These are phyloP conservation scores for Mytilinidion resinicola DNA, from an alignment of 495 filamentous ascomycete genomes.

Conservation along the genomic window DNA sequence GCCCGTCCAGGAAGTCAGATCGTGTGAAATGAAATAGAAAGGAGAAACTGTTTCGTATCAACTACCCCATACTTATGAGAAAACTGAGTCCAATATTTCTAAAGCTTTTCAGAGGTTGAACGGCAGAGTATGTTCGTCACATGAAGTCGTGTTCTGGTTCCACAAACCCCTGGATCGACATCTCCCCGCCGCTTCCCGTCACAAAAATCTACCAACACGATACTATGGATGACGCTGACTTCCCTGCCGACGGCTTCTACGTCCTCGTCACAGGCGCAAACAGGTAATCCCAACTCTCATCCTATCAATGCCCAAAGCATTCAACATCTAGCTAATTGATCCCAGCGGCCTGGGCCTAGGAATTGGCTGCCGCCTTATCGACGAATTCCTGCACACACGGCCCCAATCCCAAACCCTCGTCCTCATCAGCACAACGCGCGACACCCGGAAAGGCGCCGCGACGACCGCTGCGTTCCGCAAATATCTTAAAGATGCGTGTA, in stretches of 20 bases:
- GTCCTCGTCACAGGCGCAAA: slow-evolving; percentile 70
- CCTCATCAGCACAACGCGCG: slow-evolving; percentile 62
- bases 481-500: slow-evolving; percentile 44
- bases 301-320: background rate
- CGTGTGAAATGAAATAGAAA: too few species aligned
- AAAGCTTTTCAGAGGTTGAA: too few species aligned
- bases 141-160: background rate
- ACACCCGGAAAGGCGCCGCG: slow-evolving; percentile 50
- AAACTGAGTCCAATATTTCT: too few species aligned
- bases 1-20: too few species aligned
- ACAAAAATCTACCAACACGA: background rate
- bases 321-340: slow-evolving; percentile 2
- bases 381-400: slow-evolving; percentile 74
- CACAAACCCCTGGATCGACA: background rate
- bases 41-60: too few species aligned
- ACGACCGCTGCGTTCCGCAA: slow-evolving; percentile 50
- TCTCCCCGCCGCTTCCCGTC: background rate
- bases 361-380: slow-evolving; percentile 78
- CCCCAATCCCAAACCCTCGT: slow-evolving; percentile 55
- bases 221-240: background rate
- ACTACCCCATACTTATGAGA: too few species aligned
- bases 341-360: slow-evolving; percentile 81
- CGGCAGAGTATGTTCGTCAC: background rate
- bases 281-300: slow-evolving; percentile 47
- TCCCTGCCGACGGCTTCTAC: slow-evolving; percentile 27